Conservation (phyloP, 116 monocot species). For the Posidonia oceanica region DNA sequence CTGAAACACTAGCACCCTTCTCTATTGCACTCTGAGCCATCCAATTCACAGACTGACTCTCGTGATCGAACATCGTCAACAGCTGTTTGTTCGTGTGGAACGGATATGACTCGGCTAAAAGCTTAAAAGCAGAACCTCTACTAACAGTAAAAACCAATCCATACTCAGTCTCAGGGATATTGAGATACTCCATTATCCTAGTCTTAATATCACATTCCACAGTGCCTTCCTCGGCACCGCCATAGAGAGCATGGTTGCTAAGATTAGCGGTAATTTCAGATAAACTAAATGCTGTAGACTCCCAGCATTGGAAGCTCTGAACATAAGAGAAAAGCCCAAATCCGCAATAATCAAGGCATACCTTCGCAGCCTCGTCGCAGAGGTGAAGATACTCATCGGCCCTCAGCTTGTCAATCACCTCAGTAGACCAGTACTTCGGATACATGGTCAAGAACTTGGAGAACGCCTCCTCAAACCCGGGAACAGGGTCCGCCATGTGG, state of each 20-base stretch:
- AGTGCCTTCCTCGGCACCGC: slow-evolving; percentile 76
- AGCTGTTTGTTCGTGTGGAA: slow-evolving; percentile 87
- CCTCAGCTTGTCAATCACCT: slow-evolving; percentile 54
- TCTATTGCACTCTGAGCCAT: slow-evolving; percentile 78
- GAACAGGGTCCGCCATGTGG: slow-evolving; percentile 33
- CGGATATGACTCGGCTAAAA: slow-evolving; percentile 63
- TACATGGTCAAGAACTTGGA: slow-evolving; percentile 84
- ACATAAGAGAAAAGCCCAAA: slow-evolving; percentile 90
- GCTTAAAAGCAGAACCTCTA: slow-evolving; percentile 6
- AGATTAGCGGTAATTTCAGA: slow-evolving; percentile 86
- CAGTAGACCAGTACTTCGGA: slow-evolving; percentile 74
- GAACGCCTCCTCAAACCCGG: slow-evolving; percentile 44
- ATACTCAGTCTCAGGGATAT: slow-evolving; percentile 85
- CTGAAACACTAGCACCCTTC: slow-evolving; percentile 65
- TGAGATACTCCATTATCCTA: slow-evolving; percentile 88
- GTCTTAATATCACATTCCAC: slow-evolving; percentile 72
- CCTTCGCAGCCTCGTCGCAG: slow-evolving; percentile 45
- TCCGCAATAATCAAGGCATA: slow-evolving; percentile 96
- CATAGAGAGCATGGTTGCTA: slow-evolving; percentile 76
- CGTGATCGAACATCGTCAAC: slow-evolving; percentile 97
- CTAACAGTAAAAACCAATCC: slow-evolving; percentile 73
- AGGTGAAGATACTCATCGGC: slow-evolving; percentile 70
- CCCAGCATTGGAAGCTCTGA: slow-evolving; percentile 55
- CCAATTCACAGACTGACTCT: slow-evolving; percentile 85
- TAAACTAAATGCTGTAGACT: slow-evolving; percentile 55